A percentile compares a stretch with the other conserved stretches of the same genome.
Evolutionary conservation across 441 rosid genomes (phyloP).

Genomic region (Pelargonium fulgidum): DNA sequence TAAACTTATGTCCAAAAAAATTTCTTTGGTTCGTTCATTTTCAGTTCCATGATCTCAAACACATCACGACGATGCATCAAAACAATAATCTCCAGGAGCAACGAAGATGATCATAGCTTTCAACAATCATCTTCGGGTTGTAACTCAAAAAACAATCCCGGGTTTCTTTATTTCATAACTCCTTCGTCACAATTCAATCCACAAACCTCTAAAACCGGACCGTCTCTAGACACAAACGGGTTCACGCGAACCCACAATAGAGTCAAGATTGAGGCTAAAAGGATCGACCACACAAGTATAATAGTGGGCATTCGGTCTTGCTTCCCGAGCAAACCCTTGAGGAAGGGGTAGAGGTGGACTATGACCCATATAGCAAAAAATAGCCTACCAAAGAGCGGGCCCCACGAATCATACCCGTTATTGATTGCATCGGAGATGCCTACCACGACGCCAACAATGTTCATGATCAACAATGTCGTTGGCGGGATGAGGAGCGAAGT

Average conservation of each 20-base stretch:
- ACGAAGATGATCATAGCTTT: no score
- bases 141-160: constrained; percentile 18
- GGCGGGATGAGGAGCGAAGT: constrained; percentile 82
- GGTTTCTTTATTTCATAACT: no score
- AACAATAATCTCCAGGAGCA: no score
- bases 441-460: constrained; percentile 68
- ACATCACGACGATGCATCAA: no score
- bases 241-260: constrained; percentile 86
- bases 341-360: constrained; percentile 89
- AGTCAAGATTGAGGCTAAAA: constrained; percentile 71
- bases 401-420: constrained; percentile 94
- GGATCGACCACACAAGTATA: constrained; percentile 82
- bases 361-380: constrained; percentile 92
- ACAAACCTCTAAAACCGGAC: constrained; percentile 64
- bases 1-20: no score
- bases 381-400: constrained; percentile 77
- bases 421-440: constrained; percentile 86
- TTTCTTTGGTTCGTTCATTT: no score
- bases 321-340: constrained; percentile 78
- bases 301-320: constrained; percentile 82
- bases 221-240: constrained; percentile 63
- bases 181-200: constrained; percentile 56
- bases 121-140: no score
- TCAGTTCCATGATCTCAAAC: no score
- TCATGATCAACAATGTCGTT: constrained; percentile 60